phyloP scores from a whole-genome alignment of 371 early-diverging fungal species.

The Gilbertella persicaria region DNA sequence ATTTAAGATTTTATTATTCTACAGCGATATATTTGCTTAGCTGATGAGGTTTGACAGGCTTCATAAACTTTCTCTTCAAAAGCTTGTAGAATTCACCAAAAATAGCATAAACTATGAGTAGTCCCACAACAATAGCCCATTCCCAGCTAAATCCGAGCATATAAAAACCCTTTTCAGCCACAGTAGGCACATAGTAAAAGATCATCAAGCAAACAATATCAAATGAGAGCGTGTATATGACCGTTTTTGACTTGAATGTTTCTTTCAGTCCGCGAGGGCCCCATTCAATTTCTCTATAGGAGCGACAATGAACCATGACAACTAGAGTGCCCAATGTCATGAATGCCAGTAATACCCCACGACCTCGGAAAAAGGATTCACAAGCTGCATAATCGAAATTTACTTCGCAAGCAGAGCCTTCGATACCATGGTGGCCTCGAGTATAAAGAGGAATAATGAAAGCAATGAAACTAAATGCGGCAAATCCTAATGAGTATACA shows the following conservation, averaged over 20 bases:
- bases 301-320: slow-evolving; percentile 65
- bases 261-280: slow-evolving; percentile 28
- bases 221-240: slow-evolving; percentile 49
- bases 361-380: slow-evolving; percentile 64
- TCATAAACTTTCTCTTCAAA: slow-evolving; percentile 24
- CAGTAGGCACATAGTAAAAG: slow-evolving; percentile 65
- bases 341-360: slow-evolving; percentile 58
- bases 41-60: slow-evolving; percentile 12
- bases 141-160: slow-evolving; percentile 65
- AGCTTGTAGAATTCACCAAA: slow-evolving; percentile 67
- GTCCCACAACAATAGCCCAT: slow-evolving; percentile 67
- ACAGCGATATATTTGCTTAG: neutral
- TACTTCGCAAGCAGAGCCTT: slow-evolving; percentile 58
- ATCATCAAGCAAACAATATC: slow-evolving; percentile 54
- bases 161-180: slow-evolving; percentile 63
- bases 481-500: slow-evolving; percentile 48
- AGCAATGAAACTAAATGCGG: slow-evolving; percentile 54
- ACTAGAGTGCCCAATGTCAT: slow-evolving; percentile 61
- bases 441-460: slow-evolving; percentile 59
- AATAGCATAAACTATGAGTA: slow-evolving; percentile 50
- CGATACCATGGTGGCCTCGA: slow-evolving; percentile 38
- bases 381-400: slow-evolving; percentile 46
- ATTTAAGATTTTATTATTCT: no score
- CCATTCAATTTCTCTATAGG: slow-evolving; percentile 61
- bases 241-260: slow-evolving; percentile 50